These are phyloP conservation scores for Benincasa hispida DNA, from an alignment of 306 rosid genomes.

Conservation along the genomic window DNA sequence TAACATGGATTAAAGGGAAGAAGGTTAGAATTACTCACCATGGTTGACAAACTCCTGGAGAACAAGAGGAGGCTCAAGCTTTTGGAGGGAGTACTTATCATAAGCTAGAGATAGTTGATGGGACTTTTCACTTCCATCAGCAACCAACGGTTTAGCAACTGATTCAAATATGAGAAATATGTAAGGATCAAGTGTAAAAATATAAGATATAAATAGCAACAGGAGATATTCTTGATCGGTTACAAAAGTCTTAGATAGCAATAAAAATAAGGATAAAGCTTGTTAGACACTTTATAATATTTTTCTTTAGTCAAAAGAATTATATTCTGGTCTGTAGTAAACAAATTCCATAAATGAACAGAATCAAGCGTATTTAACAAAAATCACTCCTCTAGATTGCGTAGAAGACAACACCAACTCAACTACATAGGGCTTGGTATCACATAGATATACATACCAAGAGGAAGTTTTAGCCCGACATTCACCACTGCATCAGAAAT, in stretches of 20 bases:
- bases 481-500: constrained; percentile 56
- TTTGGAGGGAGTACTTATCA: constrained; percentile 64
- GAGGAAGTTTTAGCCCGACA: constrained; percentile 63
- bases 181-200: background rate
- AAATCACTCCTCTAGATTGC: background rate
- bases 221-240: background rate
- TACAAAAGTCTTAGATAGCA: background rate
- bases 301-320: background rate
- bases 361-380: background rate
- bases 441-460: constrained; percentile 40
- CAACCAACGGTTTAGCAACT: constrained; percentile 94
- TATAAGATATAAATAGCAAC: background rate
- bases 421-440: background rate
- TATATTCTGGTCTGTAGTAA: background rate
- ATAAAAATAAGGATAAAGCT: background rate
- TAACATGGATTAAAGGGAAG: constrained; percentile 3
- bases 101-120: constrained; percentile 81
- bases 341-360: background rate
- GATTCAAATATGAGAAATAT: background rate
- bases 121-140: constrained; percentile 86
- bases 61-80: constrained; percentile 84
- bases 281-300: background rate
- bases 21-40: constrained; percentile 31
- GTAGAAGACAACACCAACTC: background rate
- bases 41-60: constrained; percentile 93